A percentile compares a stretch with the other conserved stretches of the same genome.
Conservation (phyloP, 2,329 filamentous ascomycete species). For the Aspergillus ibericus region DNA sequence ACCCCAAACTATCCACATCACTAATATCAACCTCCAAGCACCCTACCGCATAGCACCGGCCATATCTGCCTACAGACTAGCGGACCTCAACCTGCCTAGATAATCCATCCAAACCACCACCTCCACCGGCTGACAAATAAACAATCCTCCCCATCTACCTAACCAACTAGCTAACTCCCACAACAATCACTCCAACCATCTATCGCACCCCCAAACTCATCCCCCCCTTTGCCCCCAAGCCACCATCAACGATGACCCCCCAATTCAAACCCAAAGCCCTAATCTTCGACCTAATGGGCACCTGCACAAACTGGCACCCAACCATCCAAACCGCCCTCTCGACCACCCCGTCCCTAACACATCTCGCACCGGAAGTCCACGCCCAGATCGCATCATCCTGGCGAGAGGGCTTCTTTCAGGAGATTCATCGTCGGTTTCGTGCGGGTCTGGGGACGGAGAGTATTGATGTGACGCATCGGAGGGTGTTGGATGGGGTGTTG, state of each 20-base stretch:
- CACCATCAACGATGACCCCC: background rate
- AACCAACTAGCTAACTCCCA: background rate
- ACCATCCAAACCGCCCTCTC: background rate
- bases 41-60: background rate
- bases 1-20: background rate
- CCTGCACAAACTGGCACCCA: background rate
- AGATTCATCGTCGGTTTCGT: conserved; percentile 42
- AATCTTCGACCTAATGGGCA: conserved; percentile 2
- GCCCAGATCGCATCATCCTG: conserved; percentile 49
- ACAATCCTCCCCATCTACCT: background rate
- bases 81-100: too few relatives aligned
- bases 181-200: too few relatives aligned
- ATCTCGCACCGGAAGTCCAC: background rate
- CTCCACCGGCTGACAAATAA: background rate
- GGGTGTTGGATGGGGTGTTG: conserved; percentile 43
- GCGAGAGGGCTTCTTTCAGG: conserved; percentile 53
- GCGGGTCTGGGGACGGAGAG: conserved; percentile 45
- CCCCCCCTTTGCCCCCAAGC: background rate
- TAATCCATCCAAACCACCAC: too few relatives aligned
- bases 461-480: conserved; percentile 53
- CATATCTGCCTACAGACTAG: background rate
- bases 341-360: background rate
- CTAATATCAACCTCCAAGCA: too few relatives aligned
- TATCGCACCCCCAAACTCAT: too few relatives aligned
- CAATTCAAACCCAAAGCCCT: background rate